Conservation (phyloP, 2,329 filamentous ascomycete species). For the Aspergillus tamarii region DNA sequence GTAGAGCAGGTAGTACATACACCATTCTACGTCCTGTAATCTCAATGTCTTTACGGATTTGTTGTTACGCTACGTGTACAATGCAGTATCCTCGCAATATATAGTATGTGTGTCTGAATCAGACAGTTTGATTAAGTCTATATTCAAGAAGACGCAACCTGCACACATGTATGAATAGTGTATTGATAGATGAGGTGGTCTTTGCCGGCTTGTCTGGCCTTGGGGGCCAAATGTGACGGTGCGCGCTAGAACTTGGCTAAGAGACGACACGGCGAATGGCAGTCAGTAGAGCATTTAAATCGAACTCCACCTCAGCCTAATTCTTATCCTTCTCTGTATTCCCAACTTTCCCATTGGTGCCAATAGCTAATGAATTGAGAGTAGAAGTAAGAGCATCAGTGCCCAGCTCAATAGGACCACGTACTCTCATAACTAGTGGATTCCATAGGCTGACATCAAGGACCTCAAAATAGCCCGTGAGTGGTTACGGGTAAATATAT, state of each 20-base stretch:
- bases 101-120: not conserved
- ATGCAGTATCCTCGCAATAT: not conserved
- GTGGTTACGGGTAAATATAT: no score
- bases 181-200: not conserved
- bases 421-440: not conserved
- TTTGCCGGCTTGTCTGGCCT: not conserved
- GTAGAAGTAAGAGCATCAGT: not conserved
- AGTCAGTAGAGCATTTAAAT: not conserved
- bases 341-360: not conserved
- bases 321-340: not conserved
- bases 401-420: not conserved
- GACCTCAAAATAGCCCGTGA: no score
- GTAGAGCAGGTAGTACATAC: no score
- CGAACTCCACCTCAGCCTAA: not conserved
- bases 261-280: not conserved
- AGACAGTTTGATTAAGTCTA: not conserved
- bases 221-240: not conserved
- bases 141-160: accelerated
- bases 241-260: not conserved
- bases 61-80: not conserved
- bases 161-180: not conserved
- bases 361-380: not conserved
- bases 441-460: no score
- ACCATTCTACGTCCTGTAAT: no score
- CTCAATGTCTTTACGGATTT: not conserved